These are phyloP conservation scores for Lactifluus piperatus DNA, from an alignment of 768 basidiomycete species.

Conservation along the genomic window DNA sequence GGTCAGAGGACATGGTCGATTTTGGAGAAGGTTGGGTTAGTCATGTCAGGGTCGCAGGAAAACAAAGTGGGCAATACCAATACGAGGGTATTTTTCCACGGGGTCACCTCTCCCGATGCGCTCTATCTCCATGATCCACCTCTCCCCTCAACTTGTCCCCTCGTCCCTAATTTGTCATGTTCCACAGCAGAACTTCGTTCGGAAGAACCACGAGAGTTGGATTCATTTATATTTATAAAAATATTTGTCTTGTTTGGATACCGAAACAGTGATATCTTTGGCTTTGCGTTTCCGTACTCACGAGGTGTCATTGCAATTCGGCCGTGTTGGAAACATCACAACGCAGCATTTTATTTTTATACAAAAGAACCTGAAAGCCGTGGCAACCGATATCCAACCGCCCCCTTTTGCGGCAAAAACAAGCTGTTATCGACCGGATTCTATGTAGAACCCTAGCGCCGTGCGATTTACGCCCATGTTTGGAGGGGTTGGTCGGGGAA, in stretches of 20 bases:
- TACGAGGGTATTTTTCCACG: neutral
- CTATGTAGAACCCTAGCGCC: too few relatives aligned
- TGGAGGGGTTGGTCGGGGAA: too few relatives aligned
- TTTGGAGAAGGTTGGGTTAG: neutral
- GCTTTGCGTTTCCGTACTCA: neutral
- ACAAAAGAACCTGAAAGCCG: neutral
- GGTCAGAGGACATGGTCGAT: neutral
- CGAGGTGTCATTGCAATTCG: slow-evolving; percentile 1
- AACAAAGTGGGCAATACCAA: too few relatives aligned
- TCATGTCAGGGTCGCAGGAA: neutral
- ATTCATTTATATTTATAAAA: too few relatives aligned
- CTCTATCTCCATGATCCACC: too few relatives aligned
- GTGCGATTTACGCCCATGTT: too few relatives aligned
- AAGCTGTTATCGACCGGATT: too few relatives aligned
- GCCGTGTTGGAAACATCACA: too few relatives aligned
- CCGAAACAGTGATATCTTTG: slow-evolving; percentile 7
- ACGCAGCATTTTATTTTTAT: too few relatives aligned
- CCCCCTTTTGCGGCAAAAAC: too few relatives aligned
- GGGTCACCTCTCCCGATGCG: neutral
- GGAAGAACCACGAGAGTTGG: neutral
- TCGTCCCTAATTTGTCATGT: slow-evolving; percentile 1
- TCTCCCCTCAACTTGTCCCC: neutral
- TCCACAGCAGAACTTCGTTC: slow-evolving; percentile 3
- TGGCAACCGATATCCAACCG: slow-evolving; percentile 1
- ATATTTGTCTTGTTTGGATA: neutral